A percentile compares a stretch with the other conserved stretches of the same genome.
These are phyloP conservation scores for Pichia terricola DNA, from an alignment of 1,139 yeast species.

Conservation along the genomic window DNA sequence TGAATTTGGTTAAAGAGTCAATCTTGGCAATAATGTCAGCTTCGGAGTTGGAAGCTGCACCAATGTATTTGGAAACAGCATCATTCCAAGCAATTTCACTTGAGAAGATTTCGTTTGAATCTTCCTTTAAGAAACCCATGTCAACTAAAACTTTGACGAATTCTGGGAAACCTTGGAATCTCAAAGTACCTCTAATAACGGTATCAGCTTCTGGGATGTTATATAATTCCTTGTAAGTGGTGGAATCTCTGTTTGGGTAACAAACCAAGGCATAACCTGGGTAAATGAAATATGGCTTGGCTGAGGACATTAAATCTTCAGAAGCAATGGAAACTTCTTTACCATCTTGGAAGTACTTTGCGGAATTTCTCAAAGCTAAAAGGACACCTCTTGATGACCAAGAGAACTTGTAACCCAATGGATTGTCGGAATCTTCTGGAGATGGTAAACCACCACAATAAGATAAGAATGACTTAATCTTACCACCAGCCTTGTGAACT, in stretches of 20 bases:
- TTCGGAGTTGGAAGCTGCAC: constrained; percentile 61
- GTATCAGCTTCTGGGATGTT: constrained; percentile 96
- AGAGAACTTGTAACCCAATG: constrained; percentile 96
- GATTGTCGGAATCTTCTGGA: constrained; percentile 95
- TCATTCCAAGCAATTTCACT: constrained; percentile 74
- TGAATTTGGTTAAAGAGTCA: constrained; percentile 69
- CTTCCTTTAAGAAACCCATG: constrained; percentile 83
- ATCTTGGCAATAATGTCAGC: constrained; percentile 69
- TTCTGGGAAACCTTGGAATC: constrained; percentile 98
- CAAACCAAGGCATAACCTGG: constrained; percentile 94
- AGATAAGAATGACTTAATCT: constrained; percentile 84
- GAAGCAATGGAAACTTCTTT: constrained; percentile 69
- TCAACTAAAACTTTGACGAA: constrained; percentile 92
- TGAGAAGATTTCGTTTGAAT: constrained; percentile 47
- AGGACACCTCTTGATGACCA: constrained; percentile 99
- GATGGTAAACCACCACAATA: constrained; percentile 99
- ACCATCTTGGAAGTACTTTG: constrained; percentile 84
- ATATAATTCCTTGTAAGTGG: constrained; percentile 85
- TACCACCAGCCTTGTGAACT: constrained; percentile 85
- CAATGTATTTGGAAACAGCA: constrained; percentile 68
- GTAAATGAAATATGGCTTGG: constrained; percentile 89
- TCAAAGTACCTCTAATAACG: constrained; percentile 90
- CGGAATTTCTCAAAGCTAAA: constrained; percentile 88
- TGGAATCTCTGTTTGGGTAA: constrained; percentile 97
- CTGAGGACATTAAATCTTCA: constrained; percentile 90